Evolutionary conservation across 371 early-diverging fungal genomes (phyloP).

Genomic region (Mycotypha africana): DNA sequence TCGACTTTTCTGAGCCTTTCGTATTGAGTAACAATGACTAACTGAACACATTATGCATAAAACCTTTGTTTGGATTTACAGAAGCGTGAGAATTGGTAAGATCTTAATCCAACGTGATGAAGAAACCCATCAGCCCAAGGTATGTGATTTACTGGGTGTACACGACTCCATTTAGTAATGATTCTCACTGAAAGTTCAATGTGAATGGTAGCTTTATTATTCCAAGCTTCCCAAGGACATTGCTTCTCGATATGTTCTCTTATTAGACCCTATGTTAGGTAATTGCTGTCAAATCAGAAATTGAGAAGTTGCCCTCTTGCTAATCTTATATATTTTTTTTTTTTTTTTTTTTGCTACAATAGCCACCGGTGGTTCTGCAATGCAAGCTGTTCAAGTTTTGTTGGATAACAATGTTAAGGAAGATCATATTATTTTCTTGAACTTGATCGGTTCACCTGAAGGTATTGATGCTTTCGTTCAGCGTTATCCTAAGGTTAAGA

Average conservation of each 20-base stretch:
- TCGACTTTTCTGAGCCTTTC: too few relatives aligned
- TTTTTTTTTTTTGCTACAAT: not conserved
- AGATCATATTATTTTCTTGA: conserved; percentile 80
- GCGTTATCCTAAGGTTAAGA: conserved; percentile 76
- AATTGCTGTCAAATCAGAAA: conserved; percentile 7
- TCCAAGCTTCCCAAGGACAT: conserved; percentile 90
- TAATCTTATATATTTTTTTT: not conserved
- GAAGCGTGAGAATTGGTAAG: conserved; percentile 89
- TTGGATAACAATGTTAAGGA: conserved; percentile 81
- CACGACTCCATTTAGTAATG: not conserved
- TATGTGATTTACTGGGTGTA: conserved; percentile 10
- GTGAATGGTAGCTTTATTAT: conserved; percentile 77
- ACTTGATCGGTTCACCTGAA: conserved; percentile 78
- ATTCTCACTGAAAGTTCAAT: too few relatives aligned
- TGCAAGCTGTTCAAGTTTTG: conserved; percentile 86
- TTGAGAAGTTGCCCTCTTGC: not conserved
- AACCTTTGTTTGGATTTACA: too few relatives aligned
- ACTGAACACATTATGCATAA: not conserved
- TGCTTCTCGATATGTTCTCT: conserved; percentile 73
- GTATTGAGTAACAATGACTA: not conserved
- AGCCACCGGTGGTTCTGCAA: conserved; percentile 94
- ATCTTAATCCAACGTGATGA: conserved; percentile 94
- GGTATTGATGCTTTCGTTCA: conserved; percentile 74
- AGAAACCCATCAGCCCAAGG: conserved; percentile 85
- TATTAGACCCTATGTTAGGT: conserved; percentile 94